Evolutionary conservation across 345 rosid species (phyloP), one percentile per base, ranked within the genome.

Genomic region (Salix udensis): DNA sequence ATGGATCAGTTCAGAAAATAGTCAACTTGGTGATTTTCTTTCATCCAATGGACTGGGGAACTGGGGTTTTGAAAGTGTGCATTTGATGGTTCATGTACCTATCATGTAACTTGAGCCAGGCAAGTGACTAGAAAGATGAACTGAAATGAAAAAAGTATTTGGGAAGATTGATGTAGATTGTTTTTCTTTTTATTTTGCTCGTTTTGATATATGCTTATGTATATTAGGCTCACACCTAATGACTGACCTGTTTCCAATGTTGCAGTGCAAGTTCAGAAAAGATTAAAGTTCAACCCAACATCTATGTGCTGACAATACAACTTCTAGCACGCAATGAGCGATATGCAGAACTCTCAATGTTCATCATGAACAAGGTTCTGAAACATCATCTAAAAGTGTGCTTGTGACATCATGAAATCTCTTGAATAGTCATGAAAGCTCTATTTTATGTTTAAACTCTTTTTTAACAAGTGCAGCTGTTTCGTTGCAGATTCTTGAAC

Each of bases 301-400:
- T 96, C 3, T 86, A 87, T 78, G 97, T 92, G 77, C 83, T 96
- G 91, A 87, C 84, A 23, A 70, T 89, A 74, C 97, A 89, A 81
- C 90, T 94, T 70, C 82, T 96, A 85, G 90, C 90, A 18, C 85
- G 82, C 75, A 87, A 85, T 19, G 91, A 88, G 77, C 87, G 91
- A 71, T 88, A 84, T 89, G 88, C 91, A 36, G 98, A 96, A 83
- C 91, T 96, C 2, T 83, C 91, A 66, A 77, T 86, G 77, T 94
- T 88, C 78, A 74, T 89, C 83, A 85, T 89, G 77, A 92, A 92
- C 87, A 94, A 94, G 99, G 99, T 92, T 70, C 71, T 31, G 40
- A 64, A 76, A 28, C 76, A 36, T 76, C 66, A 50, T 73, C 70
- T 53, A 39, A 39, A 16, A 34, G 18, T 67, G 30, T 67, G 24